phyloP scores from a whole-genome alignment of 192 early-diverging fungal genomes.

The Radiomyces spectabilis region DNA sequence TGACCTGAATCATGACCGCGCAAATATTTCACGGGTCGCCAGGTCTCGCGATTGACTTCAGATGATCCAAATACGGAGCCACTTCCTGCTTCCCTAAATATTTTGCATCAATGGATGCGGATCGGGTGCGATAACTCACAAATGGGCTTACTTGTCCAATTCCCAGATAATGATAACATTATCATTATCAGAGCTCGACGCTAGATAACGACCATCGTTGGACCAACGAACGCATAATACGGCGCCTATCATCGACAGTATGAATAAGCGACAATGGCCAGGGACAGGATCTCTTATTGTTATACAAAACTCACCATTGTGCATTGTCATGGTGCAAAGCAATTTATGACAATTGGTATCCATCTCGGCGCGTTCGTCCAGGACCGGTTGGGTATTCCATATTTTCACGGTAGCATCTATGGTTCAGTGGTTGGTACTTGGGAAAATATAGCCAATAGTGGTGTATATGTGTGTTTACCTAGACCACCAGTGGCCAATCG shows the following conservation, averaged over 20 bases:
- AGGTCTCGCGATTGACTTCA: constrained; percentile 59
- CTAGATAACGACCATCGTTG: constrained; percentile 64
- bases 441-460: constrained; percentile 1
- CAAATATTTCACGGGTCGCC: constrained; percentile 66
- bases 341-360: constrained; percentile 49
- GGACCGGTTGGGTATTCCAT: constrained; percentile 73
- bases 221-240: constrained; percentile 88
- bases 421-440: background rate
- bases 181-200: constrained; percentile 85
- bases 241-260: too few relatives aligned
- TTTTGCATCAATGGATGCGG: background rate
- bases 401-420: constrained; percentile 82
- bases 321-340: constrained; percentile 72
- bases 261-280: background rate
- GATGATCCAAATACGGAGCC: constrained; percentile 36
- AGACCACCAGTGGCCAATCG: constrained; percentile 82
- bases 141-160: constrained; percentile 45
- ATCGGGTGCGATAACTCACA: background rate
- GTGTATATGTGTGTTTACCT: constrained; percentile 32
- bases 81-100: constrained; percentile 26
- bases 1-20: constrained; percentile 80
- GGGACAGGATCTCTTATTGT: background rate
- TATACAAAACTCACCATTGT: constrained; percentile 54
- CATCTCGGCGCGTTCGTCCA: constrained; percentile 36
- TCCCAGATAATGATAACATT: constrained; percentile 89